Evolutionary conservation across 73 alveolate species (phyloP), one percentile per base, ranked within the genome.

Genomic region (Halteria grandinella): DNA sequence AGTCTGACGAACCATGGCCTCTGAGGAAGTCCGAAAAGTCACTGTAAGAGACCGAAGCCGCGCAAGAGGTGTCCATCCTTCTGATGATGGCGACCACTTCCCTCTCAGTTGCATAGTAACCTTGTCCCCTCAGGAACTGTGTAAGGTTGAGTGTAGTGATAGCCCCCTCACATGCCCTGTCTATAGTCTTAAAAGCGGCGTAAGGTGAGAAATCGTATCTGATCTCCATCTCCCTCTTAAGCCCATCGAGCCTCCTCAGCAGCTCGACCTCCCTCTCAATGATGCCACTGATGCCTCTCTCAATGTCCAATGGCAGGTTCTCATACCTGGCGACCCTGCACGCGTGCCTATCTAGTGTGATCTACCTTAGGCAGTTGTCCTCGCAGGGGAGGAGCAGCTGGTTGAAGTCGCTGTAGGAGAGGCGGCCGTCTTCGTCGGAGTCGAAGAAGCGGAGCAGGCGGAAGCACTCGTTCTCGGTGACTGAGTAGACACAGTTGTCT

Each of bases 351-450:
- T 28, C 24, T 4, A 2, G 17, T 4, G 60, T 18, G 27, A 3
- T 7, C 12, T 33, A 14, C 34, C 86, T 40, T 4, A 82, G 75
- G 24, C 6, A 3, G 34, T 69, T 71, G 48, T 57, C 79, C 31
- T 58, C 83, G 33, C 82, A 58, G 8, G 91, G 91, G 17, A 82
- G 78, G 31, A 82, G 23, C 27, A 72, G 4, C 41, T 73, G 49
- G 24, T 52, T 59, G 86, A 82, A 82, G 45, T 82, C 91, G 12
- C 49, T 11, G 72, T 43, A 82, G 23, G 83, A 10, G 14, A 84
- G 78, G 8, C 69, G 18, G 27, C 64, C 59, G 52, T 84, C 83
- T 4, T 43, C 66, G 52, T 84, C 83, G 0, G 40, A 25, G 27
- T 84, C 93, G 50, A 27, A 84, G 57, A 44, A 84, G 50, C 62